phyloP scores from a whole-genome alignment of 1,284 basidiomycete genomes.

The Tetrapyrgos nigripes region DNA sequence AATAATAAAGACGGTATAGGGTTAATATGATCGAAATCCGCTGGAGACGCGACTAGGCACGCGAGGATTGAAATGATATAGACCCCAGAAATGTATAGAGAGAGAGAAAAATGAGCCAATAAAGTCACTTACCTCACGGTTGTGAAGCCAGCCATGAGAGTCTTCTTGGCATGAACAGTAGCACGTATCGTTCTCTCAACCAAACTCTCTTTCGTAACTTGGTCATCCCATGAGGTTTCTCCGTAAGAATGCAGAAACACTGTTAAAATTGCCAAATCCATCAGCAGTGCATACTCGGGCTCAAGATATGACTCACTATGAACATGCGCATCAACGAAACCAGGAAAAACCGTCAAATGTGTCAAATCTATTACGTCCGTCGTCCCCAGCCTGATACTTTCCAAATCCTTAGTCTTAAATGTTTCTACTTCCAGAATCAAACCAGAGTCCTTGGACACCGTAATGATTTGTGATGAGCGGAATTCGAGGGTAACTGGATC shows the following conservation, averaged over 20 bases:
- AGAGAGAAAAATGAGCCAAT: not conserved
- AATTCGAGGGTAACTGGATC: conserved; percentile 43
- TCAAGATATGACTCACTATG: conserved; percentile 52
- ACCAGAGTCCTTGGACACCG: conserved; percentile 41
- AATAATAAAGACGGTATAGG: not conserved
- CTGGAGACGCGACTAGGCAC: too few relatives aligned
- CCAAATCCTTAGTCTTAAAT: conserved; percentile 18
- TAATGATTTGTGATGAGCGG: conserved; percentile 40
- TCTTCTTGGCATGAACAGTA: conserved; percentile 63
- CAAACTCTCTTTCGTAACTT: conserved; percentile 63
- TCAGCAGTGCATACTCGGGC: not conserved
- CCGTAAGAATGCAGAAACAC: conserved; percentile 69
- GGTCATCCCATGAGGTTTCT: conserved; percentile 68
- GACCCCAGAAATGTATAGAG: too few relatives aligned
- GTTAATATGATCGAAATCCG: too few relatives aligned
- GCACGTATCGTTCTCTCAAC: conserved; percentile 64
- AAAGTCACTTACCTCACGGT: conserved; percentile 56
- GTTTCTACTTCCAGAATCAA: conserved; percentile 39
- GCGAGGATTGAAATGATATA: too few relatives aligned
- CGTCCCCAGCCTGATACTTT: conserved; percentile 18
- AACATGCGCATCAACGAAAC: conserved; percentile 73
- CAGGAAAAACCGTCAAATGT: conserved; percentile 60
- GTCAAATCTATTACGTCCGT: conserved; percentile 57
- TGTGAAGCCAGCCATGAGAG: conserved; percentile 70
- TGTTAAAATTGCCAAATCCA: conserved; percentile 27